Conservation (phyloP, 768 basidiomycete species). For the Pleurotus platypus region DNA sequence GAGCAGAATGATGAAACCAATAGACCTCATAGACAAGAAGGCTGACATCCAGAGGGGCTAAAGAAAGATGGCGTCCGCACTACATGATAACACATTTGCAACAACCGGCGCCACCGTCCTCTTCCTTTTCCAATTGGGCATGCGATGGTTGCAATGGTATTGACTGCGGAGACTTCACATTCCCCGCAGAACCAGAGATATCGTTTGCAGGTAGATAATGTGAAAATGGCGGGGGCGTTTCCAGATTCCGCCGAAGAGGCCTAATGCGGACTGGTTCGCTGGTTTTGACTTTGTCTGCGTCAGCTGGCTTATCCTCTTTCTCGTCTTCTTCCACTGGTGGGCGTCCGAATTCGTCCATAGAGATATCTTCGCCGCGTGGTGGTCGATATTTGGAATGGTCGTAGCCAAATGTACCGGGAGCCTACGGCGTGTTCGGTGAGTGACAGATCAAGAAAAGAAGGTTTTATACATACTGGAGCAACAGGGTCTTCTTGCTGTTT, state of each 20-base stretch:
- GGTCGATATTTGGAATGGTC: slow-evolving; percentile 69
- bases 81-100: slow-evolving; percentile 88
- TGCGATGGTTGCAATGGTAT: slow-evolving; percentile 22
- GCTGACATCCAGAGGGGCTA: background rate
- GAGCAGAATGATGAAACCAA: background rate
- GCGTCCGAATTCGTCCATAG: slow-evolving; percentile 67
- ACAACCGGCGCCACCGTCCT: slow-evolving; percentile 55
- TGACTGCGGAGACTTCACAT: slow-evolving; percentile 2
- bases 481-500: slow-evolving; percentile 36
- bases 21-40: slow-evolving; percentile 1
- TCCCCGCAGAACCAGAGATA: no score
- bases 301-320: slow-evolving; percentile 17
- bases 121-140: slow-evolving; percentile 38
- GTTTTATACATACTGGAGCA: slow-evolving; percentile 51
- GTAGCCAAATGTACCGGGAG: slow-evolving; percentile 81
- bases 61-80: slow-evolving; percentile 6
- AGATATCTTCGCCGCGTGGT: slow-evolving; percentile 42
- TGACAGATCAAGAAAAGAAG: background rate
- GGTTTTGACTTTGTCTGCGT: slow-evolving; percentile 14
- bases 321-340: slow-evolving; percentile 22
- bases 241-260: slow-evolving; percentile 31
- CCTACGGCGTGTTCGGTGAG: slow-evolving; percentile 35
- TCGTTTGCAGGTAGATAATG: slow-evolving; percentile 41
- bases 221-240: slow-evolving; percentile 62
- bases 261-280: slow-evolving; percentile 22